These are phyloP conservation scores for Lactifluus subvellereus DNA, from an alignment of 768 basidiomycete species.

Conservation along the genomic window DNA sequence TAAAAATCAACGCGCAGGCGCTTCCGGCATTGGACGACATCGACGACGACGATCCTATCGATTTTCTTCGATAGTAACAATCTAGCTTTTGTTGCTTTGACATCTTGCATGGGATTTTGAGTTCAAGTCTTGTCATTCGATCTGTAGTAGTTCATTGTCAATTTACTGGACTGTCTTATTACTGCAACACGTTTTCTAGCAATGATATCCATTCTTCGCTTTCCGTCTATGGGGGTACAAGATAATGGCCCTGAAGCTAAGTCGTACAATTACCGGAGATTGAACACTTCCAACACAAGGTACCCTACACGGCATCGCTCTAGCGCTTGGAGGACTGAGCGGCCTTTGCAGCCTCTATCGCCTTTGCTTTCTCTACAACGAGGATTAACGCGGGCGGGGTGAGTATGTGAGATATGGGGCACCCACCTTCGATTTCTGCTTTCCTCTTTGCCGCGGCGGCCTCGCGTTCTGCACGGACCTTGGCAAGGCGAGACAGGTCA, in stretches of 20 bases:
- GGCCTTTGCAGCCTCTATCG: slow-evolving; percentile 5
- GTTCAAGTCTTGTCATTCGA: not conserved
- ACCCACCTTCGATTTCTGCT: slow-evolving; percentile 73
- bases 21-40: not conserved
- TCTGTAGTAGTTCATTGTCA: not conserved
- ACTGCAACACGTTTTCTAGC: not conserved
- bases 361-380: slow-evolving; percentile 12
- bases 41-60: slow-evolving; percentile 19
- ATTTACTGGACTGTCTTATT: not conserved
- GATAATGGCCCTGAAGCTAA: not conserved
- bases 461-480: slow-evolving; percentile 84
- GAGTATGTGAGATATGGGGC: no score
- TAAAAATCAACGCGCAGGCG: slow-evolving; percentile 3
- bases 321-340: slow-evolving; percentile 13
- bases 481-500: slow-evolving; percentile 79
- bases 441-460: slow-evolving; percentile 82
- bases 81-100: not conserved
- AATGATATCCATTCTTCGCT: not conserved
- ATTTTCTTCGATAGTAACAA: slow-evolving; percentile 13
- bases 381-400: not conserved
- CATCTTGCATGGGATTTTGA: not conserved
- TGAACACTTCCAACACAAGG: not conserved
- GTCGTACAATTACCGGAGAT: slow-evolving; percentile 4
- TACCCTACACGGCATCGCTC: not conserved
- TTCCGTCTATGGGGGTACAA: not conserved